Conservation (phyloP, 306 rosid genomes). For the Morella rubra region DNA sequence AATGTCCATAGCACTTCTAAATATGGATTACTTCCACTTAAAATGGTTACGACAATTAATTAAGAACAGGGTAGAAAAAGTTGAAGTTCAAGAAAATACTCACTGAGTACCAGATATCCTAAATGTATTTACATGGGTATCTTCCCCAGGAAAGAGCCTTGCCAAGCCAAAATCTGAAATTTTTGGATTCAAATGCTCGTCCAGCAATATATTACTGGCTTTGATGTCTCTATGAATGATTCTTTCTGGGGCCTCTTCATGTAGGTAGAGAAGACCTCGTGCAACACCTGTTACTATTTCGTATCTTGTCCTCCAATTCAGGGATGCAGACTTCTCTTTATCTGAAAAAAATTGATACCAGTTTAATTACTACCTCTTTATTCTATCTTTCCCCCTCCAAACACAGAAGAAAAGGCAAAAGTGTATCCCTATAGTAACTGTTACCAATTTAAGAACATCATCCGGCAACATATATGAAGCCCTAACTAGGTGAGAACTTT, state of each 20-base stretch:
- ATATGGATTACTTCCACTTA: not conserved
- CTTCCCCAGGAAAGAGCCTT: conserved; percentile 91
- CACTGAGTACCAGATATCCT: conserved; percentile 89
- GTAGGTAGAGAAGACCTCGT: conserved; percentile 81
- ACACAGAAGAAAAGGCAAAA: not conserved
- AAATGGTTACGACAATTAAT: not conserved
- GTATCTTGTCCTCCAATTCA: conserved; percentile 72
- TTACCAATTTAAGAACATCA: not conserved
- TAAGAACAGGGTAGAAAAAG: conserved; percentile 12
- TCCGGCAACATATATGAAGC: not conserved
- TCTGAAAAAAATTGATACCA: conserved; percentile 44
- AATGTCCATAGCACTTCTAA: not conserved
- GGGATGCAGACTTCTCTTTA: conserved; percentile 49
- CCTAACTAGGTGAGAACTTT: not conserved
- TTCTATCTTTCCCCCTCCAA: not conserved
- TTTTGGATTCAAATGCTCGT: conserved; percentile 73
- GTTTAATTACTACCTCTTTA: not conserved
- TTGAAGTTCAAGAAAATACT: conserved; percentile 43
- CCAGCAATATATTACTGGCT: conserved; percentile 83
- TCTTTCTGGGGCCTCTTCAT: conserved; percentile 82
- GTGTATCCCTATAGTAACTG: not conserved
- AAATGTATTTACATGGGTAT: conserved; percentile 77
- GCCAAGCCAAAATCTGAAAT: conserved; percentile 92
- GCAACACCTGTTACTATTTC: conserved; percentile 63
- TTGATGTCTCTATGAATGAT: conserved; percentile 90